These are phyloP conservation scores for Alternaria longipes DNA, from an alignment of 2,329 filamentous ascomycete genomes.

Conservation along the genomic window DNA sequence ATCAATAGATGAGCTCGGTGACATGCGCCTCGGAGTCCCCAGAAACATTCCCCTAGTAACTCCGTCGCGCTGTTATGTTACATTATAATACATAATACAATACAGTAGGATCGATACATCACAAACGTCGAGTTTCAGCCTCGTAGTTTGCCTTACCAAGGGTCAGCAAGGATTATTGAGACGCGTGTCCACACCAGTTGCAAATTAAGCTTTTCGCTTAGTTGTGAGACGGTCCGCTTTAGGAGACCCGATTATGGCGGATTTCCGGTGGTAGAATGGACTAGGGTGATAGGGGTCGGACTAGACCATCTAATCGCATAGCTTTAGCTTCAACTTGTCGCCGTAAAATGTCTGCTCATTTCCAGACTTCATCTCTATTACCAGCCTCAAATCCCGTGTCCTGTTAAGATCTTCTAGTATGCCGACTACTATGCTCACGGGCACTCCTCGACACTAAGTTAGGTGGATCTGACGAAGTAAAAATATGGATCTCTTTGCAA, in stretches of 20 bases:
- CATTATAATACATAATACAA: background rate
- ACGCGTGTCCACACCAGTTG: background rate
- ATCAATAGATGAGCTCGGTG: background rate
- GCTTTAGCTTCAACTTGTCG: no score
- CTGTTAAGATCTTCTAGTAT: no score
- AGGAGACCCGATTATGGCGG: background rate
- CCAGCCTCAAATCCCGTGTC: no score
- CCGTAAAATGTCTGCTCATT: no score
- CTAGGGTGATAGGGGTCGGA: background rate
- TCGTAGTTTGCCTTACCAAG: slow-evolving; percentile 20
- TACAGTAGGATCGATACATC: background rate
- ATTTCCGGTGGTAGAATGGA: background rate
- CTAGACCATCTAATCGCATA: background rate
- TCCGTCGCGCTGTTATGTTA: background rate
- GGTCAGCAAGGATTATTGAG: slow-evolving; percentile 2
- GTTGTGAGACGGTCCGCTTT: slow-evolving; percentile 5
- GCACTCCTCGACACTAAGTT: no score
- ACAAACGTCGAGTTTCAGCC: slow-evolving; percentile 8
- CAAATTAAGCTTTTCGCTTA: slow-evolving; percentile 17
- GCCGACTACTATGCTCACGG: no score
- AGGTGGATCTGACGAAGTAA: no score
- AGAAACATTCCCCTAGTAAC: background rate
- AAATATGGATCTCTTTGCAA: no score
- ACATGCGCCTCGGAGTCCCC: background rate
- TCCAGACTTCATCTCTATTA: no score